A percentile compares a stretch with the other conserved stretches of the same genome.
phyloP scores from a whole-genome alignment of 257 asterid species.

The Knoxia roxburghii region DNA sequence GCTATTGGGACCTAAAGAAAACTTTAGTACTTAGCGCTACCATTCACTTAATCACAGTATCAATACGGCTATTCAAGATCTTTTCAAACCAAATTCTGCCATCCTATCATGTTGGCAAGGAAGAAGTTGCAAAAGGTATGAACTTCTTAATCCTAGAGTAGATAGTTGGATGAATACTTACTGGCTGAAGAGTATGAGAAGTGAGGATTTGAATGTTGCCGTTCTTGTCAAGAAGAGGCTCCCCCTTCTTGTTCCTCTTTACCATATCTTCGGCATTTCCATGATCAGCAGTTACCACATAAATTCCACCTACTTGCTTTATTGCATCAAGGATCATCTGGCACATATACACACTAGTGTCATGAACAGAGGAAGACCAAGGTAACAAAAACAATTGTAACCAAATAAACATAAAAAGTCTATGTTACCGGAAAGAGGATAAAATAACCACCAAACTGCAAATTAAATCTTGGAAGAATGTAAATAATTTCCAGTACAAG shows the following conservation, averaged over 20 bases:
- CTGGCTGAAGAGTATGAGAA: constrained; percentile 89
- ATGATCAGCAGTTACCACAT: constrained; percentile 94
- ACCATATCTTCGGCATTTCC: constrained; percentile 99
- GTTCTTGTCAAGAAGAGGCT: constrained; percentile 80
- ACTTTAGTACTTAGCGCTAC: neutral
- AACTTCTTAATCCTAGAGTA: neutral
- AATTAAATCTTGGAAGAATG: neutral
- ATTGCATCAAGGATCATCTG: constrained; percentile 91
- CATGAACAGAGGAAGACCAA: neutral
- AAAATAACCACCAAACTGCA: neutral
- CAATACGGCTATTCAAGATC: neutral
- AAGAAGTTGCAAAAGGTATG: neutral
- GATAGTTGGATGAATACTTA: constrained; percentile 30
- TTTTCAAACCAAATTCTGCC: neutral
- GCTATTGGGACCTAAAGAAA: constrained; percentile 77
- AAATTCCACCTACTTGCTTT: constrained; percentile 91
- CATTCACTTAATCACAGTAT: neutral
- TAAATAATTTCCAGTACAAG: neutral
- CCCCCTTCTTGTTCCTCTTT: constrained; percentile 94
- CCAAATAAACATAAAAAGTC: no score
- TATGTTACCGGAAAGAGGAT: no score
- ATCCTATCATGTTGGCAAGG: neutral
- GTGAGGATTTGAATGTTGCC: constrained; percentile 84
- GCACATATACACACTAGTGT: constrained; percentile 3
- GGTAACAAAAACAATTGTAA: neutral